Percentiles rank a stretch among this genome's conserved stretches.
phyloP scores from a whole-genome alignment of 2,329 filamentous ascomycete species.

The Alternaria incomplexa region DNA sequence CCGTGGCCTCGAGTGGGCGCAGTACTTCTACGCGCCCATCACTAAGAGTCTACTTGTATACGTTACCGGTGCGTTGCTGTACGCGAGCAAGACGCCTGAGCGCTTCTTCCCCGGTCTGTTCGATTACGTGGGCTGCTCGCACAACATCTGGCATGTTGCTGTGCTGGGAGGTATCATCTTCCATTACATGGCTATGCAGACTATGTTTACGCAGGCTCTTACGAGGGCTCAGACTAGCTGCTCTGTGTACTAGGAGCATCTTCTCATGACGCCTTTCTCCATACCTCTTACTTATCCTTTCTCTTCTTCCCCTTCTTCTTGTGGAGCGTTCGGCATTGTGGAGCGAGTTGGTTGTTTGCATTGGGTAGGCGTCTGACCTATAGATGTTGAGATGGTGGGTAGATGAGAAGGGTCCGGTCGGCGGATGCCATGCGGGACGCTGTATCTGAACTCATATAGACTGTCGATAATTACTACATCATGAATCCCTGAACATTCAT shows the following conservation, averaged over 20 bases:
- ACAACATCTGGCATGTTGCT: conserved; percentile 97
- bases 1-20: conserved; percentile 79
- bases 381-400: background rate
- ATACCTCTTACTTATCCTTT: background rate
- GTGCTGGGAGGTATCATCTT: conserved; percentile 96
- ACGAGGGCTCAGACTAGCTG: conserved; percentile 42
- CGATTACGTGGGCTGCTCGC: conserved; percentile 92
- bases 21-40: conserved; percentile 87
- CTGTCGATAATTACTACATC: background rate
- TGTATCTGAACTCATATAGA: background rate
- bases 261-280: background rate
- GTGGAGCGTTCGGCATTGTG: conserved; percentile 6
- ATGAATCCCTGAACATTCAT: background rate
- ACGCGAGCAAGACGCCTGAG: conserved; percentile 91
- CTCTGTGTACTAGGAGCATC: conserved; percentile 33
- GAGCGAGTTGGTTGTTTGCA: conserved; percentile 10
- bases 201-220: conserved; percentile 75
- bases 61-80: conserved; percentile 80
- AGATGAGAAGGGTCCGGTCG: background rate
- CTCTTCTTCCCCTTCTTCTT: background rate
- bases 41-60: conserved; percentile 87
- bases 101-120: conserved; percentile 91
- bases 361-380: background rate
- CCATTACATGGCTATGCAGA: conserved; percentile 94
- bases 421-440: background rate